phyloP scores from a whole-genome alignment of 352 stramenopile species.

The Pythium phragmiticola region DNA sequence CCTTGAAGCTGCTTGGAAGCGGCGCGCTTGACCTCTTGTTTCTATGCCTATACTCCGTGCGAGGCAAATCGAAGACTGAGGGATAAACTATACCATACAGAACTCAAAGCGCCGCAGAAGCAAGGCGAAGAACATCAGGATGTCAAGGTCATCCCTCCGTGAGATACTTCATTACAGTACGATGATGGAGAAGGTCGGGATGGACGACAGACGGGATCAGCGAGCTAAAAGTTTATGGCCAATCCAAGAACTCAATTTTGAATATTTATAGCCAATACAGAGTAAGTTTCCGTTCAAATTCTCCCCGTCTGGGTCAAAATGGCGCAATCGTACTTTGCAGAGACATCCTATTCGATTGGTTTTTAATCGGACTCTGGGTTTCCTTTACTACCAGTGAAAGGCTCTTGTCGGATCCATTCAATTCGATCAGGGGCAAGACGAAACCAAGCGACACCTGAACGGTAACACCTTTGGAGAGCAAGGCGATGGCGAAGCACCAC shows the following conservation, averaged over 20 bases:
- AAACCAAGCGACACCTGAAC: conserved; percentile 10
- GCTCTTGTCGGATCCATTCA: conserved; percentile 13
- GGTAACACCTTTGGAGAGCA: conserved; percentile 1
- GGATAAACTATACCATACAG: conserved; percentile 82
- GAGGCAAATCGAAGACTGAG: conserved; percentile 77
- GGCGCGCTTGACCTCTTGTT: conserved; percentile 51
- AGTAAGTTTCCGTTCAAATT: conserved; percentile 14
- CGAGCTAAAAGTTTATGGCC: neutral
- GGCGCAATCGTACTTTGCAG: conserved; percentile 23
- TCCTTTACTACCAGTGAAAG: conserved; percentile 18
- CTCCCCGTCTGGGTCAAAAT: conserved; percentile 7
- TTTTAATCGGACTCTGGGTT: neutral
- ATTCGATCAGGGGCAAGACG: conserved; percentile 7
- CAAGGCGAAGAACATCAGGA: neutral
- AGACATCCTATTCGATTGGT: conserved; percentile 5
- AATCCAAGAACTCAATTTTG: neutral
- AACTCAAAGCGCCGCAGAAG: conserved; percentile 31
- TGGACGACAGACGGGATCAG: conserved; percentile 16
- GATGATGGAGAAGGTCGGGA: neutral
- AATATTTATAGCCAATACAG: conserved; percentile 17
- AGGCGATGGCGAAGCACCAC: conserved; percentile 98
- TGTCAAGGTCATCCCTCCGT: conserved; percentile 32
- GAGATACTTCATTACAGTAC: neutral
- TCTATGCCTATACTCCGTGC: conserved; percentile 82
- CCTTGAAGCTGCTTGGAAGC: conserved; percentile 23